Conservation (phyloP, 192 early-diverging fungal genomes). For the Gryganskiella cystojenkinii region DNA sequence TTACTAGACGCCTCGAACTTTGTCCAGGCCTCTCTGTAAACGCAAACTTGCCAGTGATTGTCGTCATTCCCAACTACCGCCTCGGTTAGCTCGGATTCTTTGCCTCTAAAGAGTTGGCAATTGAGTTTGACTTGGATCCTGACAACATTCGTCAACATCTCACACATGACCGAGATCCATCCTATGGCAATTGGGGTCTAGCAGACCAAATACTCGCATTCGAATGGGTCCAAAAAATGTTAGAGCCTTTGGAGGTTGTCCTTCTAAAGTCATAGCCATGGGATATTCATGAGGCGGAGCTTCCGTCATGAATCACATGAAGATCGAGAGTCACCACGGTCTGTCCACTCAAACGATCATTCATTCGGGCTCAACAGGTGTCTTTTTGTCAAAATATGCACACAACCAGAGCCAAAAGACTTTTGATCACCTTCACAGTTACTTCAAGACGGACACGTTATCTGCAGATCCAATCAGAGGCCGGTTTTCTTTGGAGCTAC, state of each 20-base stretch:
- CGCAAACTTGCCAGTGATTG: background rate
- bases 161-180: background rate
- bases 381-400: background rate
- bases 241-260: too few relatives aligned
- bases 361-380: background rate
- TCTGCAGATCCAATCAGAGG: background rate
- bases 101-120: background rate
- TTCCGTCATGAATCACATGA: too few relatives aligned
- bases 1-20: background rate
- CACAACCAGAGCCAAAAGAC: background rate
- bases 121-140: slow-evolving; percentile 2
- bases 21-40: background rate
- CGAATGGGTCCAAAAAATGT: background rate
- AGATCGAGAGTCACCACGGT: too few relatives aligned
- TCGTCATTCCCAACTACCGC: background rate
- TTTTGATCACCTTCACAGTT: background rate
- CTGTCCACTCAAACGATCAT: too few relatives aligned
- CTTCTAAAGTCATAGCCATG: too few relatives aligned
- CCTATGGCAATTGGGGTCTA: slow-evolving; percentile 2
- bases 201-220: slow-evolving; percentile 2
- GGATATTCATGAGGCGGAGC: too few relatives aligned
- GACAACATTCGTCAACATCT: background rate
- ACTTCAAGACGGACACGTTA: background rate
- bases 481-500: background rate
- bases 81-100: background rate